Evolutionary conservation across 2,329 filamentous ascomycete genomes (phyloP).

Genomic region (Sphaerostilbella broomeana): DNA sequence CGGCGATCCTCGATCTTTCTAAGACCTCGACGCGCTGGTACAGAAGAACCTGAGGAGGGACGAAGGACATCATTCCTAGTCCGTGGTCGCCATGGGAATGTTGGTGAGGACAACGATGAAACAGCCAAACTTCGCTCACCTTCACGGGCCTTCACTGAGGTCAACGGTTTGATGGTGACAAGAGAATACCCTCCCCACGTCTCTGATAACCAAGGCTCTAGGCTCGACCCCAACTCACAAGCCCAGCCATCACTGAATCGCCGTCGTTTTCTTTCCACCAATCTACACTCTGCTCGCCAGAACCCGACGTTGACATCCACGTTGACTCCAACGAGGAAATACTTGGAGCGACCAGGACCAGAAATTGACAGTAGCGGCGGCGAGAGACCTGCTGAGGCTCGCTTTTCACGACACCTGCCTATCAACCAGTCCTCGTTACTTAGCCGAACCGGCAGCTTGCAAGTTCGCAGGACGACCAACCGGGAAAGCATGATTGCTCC

Average conservation of each 20-base stretch:
- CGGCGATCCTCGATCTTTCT: constrained; percentile 41
- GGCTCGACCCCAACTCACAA: constrained; percentile 27
- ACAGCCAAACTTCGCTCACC: constrained; percentile 44
- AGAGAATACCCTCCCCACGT: constrained; percentile 20
- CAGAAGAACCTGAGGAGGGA: constrained; percentile 41
- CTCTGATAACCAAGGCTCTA: constrained; percentile 28
- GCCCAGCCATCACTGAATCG: constrained; percentile 45
- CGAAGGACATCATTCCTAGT: constrained; percentile 37
- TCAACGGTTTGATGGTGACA: constrained; percentile 32
- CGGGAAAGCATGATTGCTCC: constrained; percentile 34
- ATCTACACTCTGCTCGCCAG: constrained; percentile 40
- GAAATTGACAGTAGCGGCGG: constrained; percentile 37
- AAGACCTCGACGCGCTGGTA: constrained; percentile 38
- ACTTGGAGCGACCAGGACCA: constrained; percentile 39
- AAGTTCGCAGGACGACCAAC: constrained; percentile 33
- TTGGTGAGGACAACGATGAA: constrained; percentile 45
- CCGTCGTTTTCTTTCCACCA: constrained; percentile 45
- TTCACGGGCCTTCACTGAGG: constrained; percentile 53
- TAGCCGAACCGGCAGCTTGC: constrained; percentile 41
- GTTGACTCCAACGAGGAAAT: constrained; percentile 38
- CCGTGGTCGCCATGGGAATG: constrained; percentile 40
- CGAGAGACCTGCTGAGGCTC: constrained; percentile 22
- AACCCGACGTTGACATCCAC: constrained; percentile 33
- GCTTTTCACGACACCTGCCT: constrained; percentile 35
- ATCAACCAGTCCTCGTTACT: constrained; percentile 36